phyloP scores from a whole-genome alignment of 1,284 basidiomycete species.

The Albatrellus sp. region DNA sequence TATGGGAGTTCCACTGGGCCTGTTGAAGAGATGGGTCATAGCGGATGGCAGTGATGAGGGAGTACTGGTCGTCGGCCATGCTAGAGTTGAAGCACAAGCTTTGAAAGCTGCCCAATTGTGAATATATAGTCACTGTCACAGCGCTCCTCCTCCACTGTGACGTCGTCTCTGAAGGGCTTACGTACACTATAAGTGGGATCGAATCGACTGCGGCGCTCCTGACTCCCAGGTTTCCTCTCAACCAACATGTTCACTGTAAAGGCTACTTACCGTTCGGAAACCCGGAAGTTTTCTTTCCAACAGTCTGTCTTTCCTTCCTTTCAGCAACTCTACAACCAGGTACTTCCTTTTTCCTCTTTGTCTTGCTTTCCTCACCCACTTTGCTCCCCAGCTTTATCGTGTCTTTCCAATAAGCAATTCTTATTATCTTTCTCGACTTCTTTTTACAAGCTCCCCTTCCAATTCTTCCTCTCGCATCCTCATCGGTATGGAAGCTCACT shows the following conservation, averaged over 20 bases:
- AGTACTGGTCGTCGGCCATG: constrained; percentile 12
- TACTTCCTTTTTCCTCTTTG: constrained; percentile 13
- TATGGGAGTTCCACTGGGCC: constrained; percentile 43
- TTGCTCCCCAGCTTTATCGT: constrained; percentile 41
- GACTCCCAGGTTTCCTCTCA: neutral
- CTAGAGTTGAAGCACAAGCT: no score
- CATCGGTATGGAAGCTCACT: constrained; percentile 46
- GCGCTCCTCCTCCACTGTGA: no score
- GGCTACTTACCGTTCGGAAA: constrained; percentile 39
- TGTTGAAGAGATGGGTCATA: constrained; percentile 39
- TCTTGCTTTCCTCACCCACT: constrained; percentile 9
- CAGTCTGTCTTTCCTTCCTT: constrained; percentile 30
- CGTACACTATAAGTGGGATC: constrained; percentile 8
- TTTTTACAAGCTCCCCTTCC: constrained; percentile 48
- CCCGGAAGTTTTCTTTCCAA: constrained; percentile 33
- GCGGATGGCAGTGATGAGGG: constrained; percentile 41
- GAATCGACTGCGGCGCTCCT: constrained; percentile 6
- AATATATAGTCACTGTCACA: no score
- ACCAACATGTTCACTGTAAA: constrained; percentile 38
- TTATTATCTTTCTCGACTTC: constrained; percentile 49
- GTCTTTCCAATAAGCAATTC: constrained; percentile 49
- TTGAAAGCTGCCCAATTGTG: no score
- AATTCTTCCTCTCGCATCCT: constrained; percentile 33
- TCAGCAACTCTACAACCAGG: constrained; percentile 30
- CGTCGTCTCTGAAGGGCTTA: neutral